Percentiles rank a stretch among this genome's conserved stretches.
Evolutionary conservation across 345 rosid species (phyloP).

Genomic region (Conringia planisiliqua): DNA sequence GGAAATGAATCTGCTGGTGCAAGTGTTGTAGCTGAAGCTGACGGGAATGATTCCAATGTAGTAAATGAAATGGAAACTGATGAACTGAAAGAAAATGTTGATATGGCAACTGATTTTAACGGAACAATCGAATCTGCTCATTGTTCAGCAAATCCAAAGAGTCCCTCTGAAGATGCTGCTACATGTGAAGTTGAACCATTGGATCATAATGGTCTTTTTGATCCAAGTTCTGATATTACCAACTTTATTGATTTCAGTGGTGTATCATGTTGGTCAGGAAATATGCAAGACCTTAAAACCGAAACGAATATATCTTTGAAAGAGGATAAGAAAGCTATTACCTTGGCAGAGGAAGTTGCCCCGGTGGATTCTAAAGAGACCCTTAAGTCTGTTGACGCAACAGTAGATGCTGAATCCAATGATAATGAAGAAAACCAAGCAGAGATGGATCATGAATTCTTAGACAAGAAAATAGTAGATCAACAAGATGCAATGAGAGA

Average conservation of each 20-base stretch:
- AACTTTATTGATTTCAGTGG: conserved; percentile 43
- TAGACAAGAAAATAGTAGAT: conserved; percentile 2
- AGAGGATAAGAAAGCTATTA: conserved; percentile 22
- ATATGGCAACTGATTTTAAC: not conserved
- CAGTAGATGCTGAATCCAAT: conserved; percentile 1
- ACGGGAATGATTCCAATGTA: conserved; percentile 27
- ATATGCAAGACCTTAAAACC: conserved; percentile 31
- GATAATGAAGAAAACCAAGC: not conserved
- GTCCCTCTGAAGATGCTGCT: conserved; percentile 20
- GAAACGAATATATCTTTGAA: conserved; percentile 22
- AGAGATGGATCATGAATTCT: not conserved
- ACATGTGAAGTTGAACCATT: conserved; percentile 37
- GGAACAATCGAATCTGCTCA: conserved; percentile 12
- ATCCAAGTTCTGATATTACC: conserved; percentile 33
- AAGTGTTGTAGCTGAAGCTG: conserved; percentile 28
- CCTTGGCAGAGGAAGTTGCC: conserved; percentile 27
- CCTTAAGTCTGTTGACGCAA: conserved; percentile 1
- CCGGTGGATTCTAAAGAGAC: conserved; percentile 9
- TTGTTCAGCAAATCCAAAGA: conserved; percentile 8
- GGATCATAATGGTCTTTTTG: conserved; percentile 36
- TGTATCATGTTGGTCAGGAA: conserved; percentile 39
- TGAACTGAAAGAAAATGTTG: conserved; percentile 24
- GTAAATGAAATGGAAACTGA: conserved; percentile 32
- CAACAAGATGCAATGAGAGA: conserved; percentile 12
- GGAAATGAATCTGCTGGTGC: conserved; percentile 43